Evolutionary conservation across 2,329 filamentous ascomycete genomes (phyloP), one percentile per base, ranked within the genome.

Genomic region (Aspergillus versicolor): DNA sequence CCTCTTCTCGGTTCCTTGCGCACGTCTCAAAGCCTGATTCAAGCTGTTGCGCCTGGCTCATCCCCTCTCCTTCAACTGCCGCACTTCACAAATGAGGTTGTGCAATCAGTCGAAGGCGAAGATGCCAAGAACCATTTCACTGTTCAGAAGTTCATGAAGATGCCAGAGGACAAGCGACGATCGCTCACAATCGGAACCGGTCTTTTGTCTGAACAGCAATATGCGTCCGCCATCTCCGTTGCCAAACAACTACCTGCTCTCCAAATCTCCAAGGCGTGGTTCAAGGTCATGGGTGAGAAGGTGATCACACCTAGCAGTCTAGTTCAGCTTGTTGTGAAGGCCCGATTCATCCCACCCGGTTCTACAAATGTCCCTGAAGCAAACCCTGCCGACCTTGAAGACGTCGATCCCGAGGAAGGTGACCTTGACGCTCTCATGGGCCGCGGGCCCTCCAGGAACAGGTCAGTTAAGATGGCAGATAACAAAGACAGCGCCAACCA

Each of bases 221-320:
- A 96, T 76, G 80, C 85, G 62, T 83, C 87, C 42, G 89, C 89
- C 38, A 81, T 96, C 59, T 77, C 77, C 46, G 88, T 97, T 30
- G 92, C 92, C 27, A 86, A 86, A 66, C 91, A 97, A 75, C 82
- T 99, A 27, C 94, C 94, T 1, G 84, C 86, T 62, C 82, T 99
- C 54, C 84, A 89, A 57, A 86, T 99, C 11, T 91, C 91, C 69
- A 95, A 92, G 78, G 91, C 92, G 7, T 99, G 96, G 77, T 99
- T 99, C 86, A 99, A 99, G 81, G 95, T 99, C 45, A 88, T 91
- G 52, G 94, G 94, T 70, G 95, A 99, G 77, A 90, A 89, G 64
- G 89, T 88, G 73, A 91, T 99, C 69, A 96, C 93, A 32, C 92
- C 94, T 6, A 91, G 89, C 57, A 96, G 92, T 56, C 84, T 99